Evolutionary conservation across 2,329 filamentous ascomycete genomes (phyloP).

Genomic region (Claviceps purpurea): DNA sequence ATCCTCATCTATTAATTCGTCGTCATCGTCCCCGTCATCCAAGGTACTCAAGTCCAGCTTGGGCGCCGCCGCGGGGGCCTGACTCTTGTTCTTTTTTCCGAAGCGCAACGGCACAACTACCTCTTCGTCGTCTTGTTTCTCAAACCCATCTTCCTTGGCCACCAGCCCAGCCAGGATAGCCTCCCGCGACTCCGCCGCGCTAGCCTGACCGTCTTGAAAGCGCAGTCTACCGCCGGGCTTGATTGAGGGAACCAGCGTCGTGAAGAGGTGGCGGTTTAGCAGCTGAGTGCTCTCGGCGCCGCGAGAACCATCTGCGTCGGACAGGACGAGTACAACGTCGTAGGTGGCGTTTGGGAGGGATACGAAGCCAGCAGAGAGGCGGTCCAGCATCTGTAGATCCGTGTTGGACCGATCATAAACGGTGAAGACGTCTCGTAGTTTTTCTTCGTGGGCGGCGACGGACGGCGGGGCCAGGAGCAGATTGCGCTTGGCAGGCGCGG

Average conservation of each 20-base stretch:
- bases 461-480: constrained; percentile 85
- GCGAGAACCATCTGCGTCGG: constrained; percentile 58
- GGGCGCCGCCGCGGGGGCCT: constrained; percentile 5
- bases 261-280: constrained; percentile 54
- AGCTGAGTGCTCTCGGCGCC: constrained; percentile 45
- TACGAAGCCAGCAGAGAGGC: constrained; percentile 69
- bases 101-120: constrained; percentile 41
- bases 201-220: constrained; percentile 52
- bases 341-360: constrained; percentile 65
- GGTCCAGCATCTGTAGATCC: constrained; percentile 96
- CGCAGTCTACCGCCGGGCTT: constrained; percentile 54
- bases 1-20: constrained; percentile 76
- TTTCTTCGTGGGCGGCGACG: constrained; percentile 71
- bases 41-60: constrained; percentile 44
- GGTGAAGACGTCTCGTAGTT: constrained; percentile 56
- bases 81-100: constrained; percentile 22
- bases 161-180: constrained; percentile 73
- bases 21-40: constrained; percentile 55
- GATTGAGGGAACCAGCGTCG: constrained; percentile 55
- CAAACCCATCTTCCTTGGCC: constrained; percentile 48
- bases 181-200: constrained; percentile 47
- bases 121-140: constrained; percentile 54
- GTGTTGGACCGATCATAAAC: constrained; percentile 62
- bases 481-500: constrained; percentile 38
- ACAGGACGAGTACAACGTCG: constrained; percentile 71